Percentiles rank a stretch among this genome's conserved stretches.
Conservation (phyloP, 306 rosid genomes). For the Vachellia pachyceras region DNA sequence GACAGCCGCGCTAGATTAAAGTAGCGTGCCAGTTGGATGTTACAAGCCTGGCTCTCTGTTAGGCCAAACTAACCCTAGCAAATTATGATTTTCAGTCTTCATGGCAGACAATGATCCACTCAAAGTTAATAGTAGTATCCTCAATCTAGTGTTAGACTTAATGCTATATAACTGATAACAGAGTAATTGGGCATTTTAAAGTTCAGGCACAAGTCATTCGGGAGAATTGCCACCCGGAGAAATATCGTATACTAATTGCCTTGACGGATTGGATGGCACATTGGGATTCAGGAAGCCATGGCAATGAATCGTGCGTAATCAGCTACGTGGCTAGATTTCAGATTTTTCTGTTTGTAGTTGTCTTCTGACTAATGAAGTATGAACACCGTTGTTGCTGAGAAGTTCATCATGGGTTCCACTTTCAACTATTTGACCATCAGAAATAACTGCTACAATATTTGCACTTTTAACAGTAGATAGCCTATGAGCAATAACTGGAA, state of each 20-base stretch:
- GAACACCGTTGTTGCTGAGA: slow-evolving; percentile 57
- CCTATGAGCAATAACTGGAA: slow-evolving; percentile 77
- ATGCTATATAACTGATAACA: background rate
- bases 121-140: slow-evolving; percentile 21
- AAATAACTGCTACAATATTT: slow-evolving; percentile 59
- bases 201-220: background rate
- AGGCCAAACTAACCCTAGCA: too few species aligned
- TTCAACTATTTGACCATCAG: slow-evolving; percentile 70
- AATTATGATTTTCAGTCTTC: too few species aligned
- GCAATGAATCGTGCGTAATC: too few species aligned
- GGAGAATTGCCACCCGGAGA: background rate
- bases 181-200: background rate
- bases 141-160: slow-evolving; percentile 26
- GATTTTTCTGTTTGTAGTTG: slow-evolving; percentile 54
- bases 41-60: too few species aligned
- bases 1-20: background rate
- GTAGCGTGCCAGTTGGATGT: too few species aligned
- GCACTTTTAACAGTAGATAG: slow-evolving; percentile 74
- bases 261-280: too few species aligned
- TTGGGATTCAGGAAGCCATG: too few species aligned
- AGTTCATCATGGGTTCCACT: slow-evolving; percentile 71
- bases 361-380: slow-evolving; percentile 62
- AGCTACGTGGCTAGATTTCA: slow-evolving; percentile 41
- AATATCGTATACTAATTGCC: too few species aligned
- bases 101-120: background rate